A percentile compares a stretch with the other conserved stretches of the same genome.
Evolutionary conservation across 179 eudicot species (phyloP).

Genomic region (Heliamphora pulchella): DNA sequence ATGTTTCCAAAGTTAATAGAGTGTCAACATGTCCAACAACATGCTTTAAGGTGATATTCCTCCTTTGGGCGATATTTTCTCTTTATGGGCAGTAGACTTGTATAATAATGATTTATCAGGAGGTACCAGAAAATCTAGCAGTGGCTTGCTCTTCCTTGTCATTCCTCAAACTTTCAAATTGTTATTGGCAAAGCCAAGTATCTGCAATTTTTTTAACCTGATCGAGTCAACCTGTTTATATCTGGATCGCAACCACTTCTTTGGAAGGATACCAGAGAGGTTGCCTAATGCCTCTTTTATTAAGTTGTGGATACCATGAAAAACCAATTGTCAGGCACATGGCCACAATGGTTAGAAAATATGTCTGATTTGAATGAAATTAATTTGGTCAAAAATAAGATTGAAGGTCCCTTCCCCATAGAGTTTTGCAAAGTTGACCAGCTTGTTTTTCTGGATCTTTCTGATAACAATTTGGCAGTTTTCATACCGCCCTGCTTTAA

Average conservation of each 20-base stretch:
- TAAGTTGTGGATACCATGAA: not conserved
- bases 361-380: not conserved
- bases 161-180: constrained; percentile 12
- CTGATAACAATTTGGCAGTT: constrained; percentile 4
- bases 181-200: constrained; percentile 6
- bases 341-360: constrained; percentile 5
- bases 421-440: constrained; percentile 2
- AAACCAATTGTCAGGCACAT: constrained; percentile 13
- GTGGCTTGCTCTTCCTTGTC: not conserved
- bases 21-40: not conserved
- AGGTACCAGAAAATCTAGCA: not conserved
- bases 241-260: constrained; percentile 12
- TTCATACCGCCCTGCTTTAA: constrained; percentile 9
- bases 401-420: constrained; percentile 13
- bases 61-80: not conserved
- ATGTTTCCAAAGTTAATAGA: not conserved
- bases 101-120: constrained; percentile 15
- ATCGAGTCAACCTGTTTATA: not conserved
- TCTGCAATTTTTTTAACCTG: not conserved
- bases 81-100: not conserved
- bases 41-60: not conserved
- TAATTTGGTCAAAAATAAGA: not conserved
- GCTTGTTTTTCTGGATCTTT: constrained; percentile 7
- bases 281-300: not conserved
- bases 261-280: not conserved